phyloP scores from a whole-genome alignment of 768 basidiomycete species.

The Boletus edulis region DNA sequence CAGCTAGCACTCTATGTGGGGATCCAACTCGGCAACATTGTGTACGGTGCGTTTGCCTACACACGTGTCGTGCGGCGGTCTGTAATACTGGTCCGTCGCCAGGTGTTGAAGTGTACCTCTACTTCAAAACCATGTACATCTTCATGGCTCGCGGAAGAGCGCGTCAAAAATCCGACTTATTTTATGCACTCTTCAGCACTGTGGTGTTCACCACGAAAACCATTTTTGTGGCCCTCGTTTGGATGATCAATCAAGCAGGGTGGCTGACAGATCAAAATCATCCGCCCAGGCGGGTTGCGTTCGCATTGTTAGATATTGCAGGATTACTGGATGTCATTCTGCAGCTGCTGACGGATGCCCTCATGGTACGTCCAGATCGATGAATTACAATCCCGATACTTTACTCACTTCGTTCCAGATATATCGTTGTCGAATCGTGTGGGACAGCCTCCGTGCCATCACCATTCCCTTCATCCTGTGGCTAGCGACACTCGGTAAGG shows the following conservation, averaged over 20 bases:
- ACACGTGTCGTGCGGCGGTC: neutral
- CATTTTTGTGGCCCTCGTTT: neutral
- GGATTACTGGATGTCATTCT: constrained; percentile 7
- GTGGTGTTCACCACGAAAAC: neutral
- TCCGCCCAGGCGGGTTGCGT: constrained; percentile 2
- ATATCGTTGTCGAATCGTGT: constrained; percentile 28
- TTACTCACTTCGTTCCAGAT: constrained; percentile 8
- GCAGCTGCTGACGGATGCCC: constrained; percentile 31
- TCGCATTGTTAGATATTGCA: no score
- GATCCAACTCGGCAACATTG: neutral
- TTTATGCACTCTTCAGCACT: constrained; percentile 18
- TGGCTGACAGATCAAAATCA: constrained; percentile 30
- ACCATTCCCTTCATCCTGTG: constrained; percentile 12
- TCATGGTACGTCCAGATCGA: constrained; percentile 14
- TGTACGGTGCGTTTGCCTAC: neutral
- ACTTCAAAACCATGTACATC: constrained; percentile 15
- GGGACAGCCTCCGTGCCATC: constrained; percentile 17
- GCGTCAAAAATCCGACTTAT: neutral
- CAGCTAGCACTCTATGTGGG: neutral
- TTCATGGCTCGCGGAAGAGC: neutral
- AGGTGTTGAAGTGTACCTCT: constrained; percentile 15
- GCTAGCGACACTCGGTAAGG: constrained; percentile 8
- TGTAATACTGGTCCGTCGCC: neutral
- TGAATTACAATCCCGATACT: neutral
- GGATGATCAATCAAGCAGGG: constrained; percentile 16